Evolutionary conservation across 257 asterid genomes (phyloP).

Genomic region (Leonotis leonurus): DNA sequence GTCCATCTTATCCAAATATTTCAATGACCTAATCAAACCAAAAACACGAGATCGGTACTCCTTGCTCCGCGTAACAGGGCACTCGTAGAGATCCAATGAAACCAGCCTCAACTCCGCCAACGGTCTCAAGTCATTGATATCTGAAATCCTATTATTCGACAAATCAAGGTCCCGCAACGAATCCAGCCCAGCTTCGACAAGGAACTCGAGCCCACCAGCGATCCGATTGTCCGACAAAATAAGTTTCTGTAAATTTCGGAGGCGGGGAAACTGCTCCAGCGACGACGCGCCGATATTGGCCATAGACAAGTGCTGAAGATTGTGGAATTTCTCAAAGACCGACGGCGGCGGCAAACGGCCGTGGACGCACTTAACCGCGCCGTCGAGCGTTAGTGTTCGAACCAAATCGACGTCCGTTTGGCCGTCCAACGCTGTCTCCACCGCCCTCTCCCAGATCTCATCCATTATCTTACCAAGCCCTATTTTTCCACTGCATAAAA

Average conservation of each 20-base stretch:
- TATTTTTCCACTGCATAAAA: background rate
- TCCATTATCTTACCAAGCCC: conserved; percentile 44
- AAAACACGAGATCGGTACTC: conserved; percentile 85
- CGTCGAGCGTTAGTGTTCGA: conserved; percentile 71
- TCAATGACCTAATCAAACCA: conserved; percentile 72
- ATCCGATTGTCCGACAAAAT: conserved; percentile 84
- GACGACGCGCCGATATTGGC: conserved; percentile 88
- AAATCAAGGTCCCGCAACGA: conserved; percentile 85
- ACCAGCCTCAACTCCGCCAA: conserved; percentile 71
- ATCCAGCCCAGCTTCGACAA: conserved; percentile 64
- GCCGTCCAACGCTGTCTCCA: conserved; percentile 86
- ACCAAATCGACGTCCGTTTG: conserved; percentile 66
- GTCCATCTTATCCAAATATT: conserved; percentile 92
- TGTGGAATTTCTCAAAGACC: conserved; percentile 78
- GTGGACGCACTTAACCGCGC: conserved; percentile 86
- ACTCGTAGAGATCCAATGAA: conserved; percentile 92
- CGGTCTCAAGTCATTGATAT: conserved; percentile 68
- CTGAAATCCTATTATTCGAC: conserved; percentile 84
- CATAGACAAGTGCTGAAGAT: conserved; percentile 75
- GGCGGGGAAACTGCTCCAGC: conserved; percentile 75
- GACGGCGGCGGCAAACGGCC: conserved; percentile 89
- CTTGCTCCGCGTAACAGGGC: conserved; percentile 82
- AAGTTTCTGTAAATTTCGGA: conserved; percentile 59
- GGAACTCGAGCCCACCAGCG: conserved; percentile 75
- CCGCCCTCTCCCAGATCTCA: conserved; percentile 95